Base-by-base conservation (phyloP, 257 asterid species). In the Nicotiana attenuata region DNA sequence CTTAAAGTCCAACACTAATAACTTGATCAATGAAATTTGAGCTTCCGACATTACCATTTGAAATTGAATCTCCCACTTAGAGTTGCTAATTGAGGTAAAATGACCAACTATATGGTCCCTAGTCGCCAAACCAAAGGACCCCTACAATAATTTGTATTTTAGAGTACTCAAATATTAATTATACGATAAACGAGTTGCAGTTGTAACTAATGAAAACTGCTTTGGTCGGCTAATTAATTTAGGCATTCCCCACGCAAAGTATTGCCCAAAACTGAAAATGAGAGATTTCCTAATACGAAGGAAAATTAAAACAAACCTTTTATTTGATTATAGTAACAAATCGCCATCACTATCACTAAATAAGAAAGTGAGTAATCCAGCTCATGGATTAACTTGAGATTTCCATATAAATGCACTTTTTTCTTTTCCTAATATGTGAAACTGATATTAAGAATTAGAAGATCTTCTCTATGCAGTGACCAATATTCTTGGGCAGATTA, bases 131-230 rank as follows among this genome's bases (percentile, higher is more conserved):
- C 63, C 24, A 75, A 75, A 75, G 60, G 63, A 45, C 24, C 63
- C 38, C 41, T 24, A 47, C 63, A 16, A 7, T 7, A 24, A 24
- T 24, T 10, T 33, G 15, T 50, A 75, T 3, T 24, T 15, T 50
- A 50, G 80, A 75, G 80, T 41, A 9, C 50, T 50, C 63, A 52
- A 15, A 75, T 75, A 5, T 75, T 55, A 50, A 75, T 75, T 75
- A 38, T 50, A 26, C 28, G 61, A 24, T 73, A 13, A 47, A 47
- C 24, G 13, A 5, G 63, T 75, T 75, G 63, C 80, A 75, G 26
- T 75, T 75, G 64, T 75, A 75, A 75, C 64, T 15, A 75, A 75
- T 61, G 52, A 75, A 50, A 75, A 52, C 80, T 75, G 64, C 64
- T 24, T 19, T 16, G 15, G 64, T 75, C 63, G 80, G 80, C 64